Conservation (phyloP, 352 stramenopile genomes). For the Phytophthora idaei region DNA sequence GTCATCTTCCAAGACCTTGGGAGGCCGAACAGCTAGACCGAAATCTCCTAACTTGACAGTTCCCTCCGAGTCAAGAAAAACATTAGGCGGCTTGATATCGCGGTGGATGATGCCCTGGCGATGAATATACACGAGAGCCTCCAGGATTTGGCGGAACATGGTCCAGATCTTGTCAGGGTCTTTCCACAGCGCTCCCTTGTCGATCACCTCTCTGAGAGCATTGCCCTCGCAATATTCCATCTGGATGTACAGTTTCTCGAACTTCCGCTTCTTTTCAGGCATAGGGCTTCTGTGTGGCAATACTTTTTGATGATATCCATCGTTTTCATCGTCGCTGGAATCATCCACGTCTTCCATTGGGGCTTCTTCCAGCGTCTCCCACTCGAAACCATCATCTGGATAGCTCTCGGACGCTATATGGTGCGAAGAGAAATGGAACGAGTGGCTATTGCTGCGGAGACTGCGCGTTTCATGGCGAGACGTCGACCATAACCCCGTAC, state of each 20-base stretch:
- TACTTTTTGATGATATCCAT: constrained; percentile 17
- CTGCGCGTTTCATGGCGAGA: constrained; percentile 66
- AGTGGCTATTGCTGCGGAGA: constrained; percentile 49
- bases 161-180: constrained; percentile 93
- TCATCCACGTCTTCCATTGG: constrained; percentile 41
- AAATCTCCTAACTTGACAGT: constrained; percentile 96
- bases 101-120: constrained; percentile 93
- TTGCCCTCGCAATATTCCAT: constrained; percentile 97
- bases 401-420: constrained; percentile 43
- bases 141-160: constrained; percentile 94
- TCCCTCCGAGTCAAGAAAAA: constrained; percentile 93
- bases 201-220: constrained; percentile 94
- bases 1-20: constrained; percentile 57
- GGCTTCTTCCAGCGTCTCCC: constrained; percentile 69
- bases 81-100: constrained; percentile 93
- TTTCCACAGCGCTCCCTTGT: constrained; percentile 85
- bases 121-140: constrained; percentile 96
- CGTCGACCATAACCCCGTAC: constrained; percentile 65
- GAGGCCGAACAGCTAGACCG: constrained; percentile 89
- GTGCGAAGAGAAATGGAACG: constrained; percentile 41
- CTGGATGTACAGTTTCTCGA: constrained; percentile 91
- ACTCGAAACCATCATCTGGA: constrained; percentile 72
- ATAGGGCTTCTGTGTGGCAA: constrained; percentile 27
- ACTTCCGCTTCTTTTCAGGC: constrained; percentile 44
- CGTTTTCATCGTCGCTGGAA: constrained; percentile 39